A percentile compares a stretch with the other conserved stretches of the same genome.
phyloP scores from a whole-genome alignment of 306 rosid species.

The Trifolium fragiferum region DNA sequence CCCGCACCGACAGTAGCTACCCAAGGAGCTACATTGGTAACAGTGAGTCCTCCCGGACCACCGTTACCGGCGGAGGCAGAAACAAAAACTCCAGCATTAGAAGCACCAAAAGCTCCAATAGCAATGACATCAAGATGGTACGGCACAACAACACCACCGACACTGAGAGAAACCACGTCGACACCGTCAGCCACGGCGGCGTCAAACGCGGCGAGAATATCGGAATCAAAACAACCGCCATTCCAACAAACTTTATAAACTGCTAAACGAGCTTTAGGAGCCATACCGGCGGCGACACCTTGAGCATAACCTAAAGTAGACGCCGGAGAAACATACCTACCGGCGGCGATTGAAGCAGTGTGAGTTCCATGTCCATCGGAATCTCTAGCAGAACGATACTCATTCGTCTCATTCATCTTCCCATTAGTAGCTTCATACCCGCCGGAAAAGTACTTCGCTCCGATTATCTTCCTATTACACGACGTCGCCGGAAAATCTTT shows the following conservation, averaged over 20 bases:
- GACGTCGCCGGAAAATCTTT: constrained; percentile 55
- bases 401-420: constrained; percentile 75
- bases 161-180: constrained; percentile 81
- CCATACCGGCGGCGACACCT: constrained; percentile 89
- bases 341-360: constrained; percentile 88
- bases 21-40: constrained; percentile 90
- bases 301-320: constrained; percentile 76
- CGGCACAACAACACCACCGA: constrained; percentile 91
- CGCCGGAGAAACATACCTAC: constrained; percentile 77
- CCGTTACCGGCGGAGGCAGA: constrained; percentile 90
- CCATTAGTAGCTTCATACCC: constrained; percentile 83
- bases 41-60: constrained; percentile 87
- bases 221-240: constrained; percentile 80
- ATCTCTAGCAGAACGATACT: constrained; percentile 76
- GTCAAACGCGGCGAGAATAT: constrained; percentile 89
- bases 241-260: constrained; percentile 86
- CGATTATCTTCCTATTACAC: constrained; percentile 82
- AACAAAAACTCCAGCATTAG: constrained; percentile 67
- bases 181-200: constrained; percentile 79
- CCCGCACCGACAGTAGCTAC: constrained; percentile 93
- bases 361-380: constrained; percentile 94
- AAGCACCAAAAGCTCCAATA: constrained; percentile 70
- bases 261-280: constrained; percentile 86
- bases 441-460: constrained; percentile 67
- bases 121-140: constrained; percentile 82